These are phyloP conservation scores for Phanerodontia chrysosporium DNA, from an alignment of 768 basidiomycete species.

Conservation along the genomic window DNA sequence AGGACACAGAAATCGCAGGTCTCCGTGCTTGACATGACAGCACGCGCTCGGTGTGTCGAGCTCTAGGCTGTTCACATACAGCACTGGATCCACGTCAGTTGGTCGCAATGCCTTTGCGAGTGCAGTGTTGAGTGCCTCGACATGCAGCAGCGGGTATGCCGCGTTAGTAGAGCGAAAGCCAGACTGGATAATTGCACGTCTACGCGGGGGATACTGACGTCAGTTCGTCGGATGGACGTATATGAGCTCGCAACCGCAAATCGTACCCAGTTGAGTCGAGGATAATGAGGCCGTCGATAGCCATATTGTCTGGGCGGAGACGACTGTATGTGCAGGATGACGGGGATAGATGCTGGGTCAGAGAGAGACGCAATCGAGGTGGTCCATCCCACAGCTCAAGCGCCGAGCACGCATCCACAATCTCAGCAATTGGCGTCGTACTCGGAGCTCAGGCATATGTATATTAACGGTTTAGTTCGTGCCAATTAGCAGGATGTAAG, in stretches of 20 bases:
- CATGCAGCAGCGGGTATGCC: constrained; percentile 79
- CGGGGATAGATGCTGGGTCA: neutral
- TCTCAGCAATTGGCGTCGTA: too few species aligned
- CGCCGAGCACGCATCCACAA: too few species aligned
- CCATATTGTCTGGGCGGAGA: constrained; percentile 39
- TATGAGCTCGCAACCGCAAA: neutral
- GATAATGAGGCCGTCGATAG: constrained; percentile 79
- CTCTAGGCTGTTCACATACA: constrained; percentile 56
- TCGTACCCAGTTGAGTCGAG: constrained; percentile 65
- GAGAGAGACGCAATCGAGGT: too few species aligned
- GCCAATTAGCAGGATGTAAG: too few species aligned
- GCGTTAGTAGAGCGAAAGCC: constrained; percentile 76
- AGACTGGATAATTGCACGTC: constrained; percentile 78
- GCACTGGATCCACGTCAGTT: constrained; percentile 66
- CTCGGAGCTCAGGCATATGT: neutral
- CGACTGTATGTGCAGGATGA: neutral
- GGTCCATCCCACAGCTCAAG: neutral
- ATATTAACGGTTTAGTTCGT: too few species aligned
- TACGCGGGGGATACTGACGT: neutral
- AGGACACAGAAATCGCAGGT: constrained; percentile 74
- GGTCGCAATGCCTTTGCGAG: constrained; percentile 50
- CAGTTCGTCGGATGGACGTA: neutral
- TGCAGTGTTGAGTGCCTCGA: constrained; percentile 79
- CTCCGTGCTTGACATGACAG: constrained; percentile 77
- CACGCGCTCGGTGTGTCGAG: constrained; percentile 61